Conservation (phyloP, 345 rosid genomes). For the Balakata baccata region DNA sequence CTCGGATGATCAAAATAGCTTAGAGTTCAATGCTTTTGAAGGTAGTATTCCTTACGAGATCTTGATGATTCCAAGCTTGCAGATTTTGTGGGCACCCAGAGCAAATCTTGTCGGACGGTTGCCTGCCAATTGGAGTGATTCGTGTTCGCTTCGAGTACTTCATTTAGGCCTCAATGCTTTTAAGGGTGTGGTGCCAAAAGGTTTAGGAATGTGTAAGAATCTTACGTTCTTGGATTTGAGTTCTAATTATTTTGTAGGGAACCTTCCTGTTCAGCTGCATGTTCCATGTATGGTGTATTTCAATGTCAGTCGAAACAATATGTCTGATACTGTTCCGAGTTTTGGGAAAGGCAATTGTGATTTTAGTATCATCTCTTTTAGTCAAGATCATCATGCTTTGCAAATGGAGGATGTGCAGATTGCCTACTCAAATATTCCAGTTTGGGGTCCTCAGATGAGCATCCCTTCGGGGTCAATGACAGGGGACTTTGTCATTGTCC, state of each 20-base stretch:
- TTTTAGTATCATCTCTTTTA: conserved; percentile 18
- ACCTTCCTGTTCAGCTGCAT: conserved; percentile 42
- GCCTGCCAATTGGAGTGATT: conserved; percentile 41
- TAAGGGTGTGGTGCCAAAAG: conserved; percentile 37
- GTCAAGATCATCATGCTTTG: conserved; percentile 17
- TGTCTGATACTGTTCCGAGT: conserved; percentile 45
- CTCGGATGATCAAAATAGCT: conserved; percentile 23
- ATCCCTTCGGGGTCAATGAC: conserved; percentile 5
- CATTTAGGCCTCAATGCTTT: conserved; percentile 53
- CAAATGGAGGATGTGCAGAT: conserved; percentile 34
- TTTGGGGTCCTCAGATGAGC: conserved; percentile 34
- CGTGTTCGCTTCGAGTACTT: conserved; percentile 51
- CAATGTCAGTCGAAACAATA: conserved; percentile 50
- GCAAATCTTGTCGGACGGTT: conserved; percentile 55
- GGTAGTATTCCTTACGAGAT: conserved; percentile 44
- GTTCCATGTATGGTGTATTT: conserved; percentile 58
- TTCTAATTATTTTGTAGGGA: conserved; percentile 47
- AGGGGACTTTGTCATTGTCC: conserved; percentile 27
- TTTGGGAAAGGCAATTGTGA: conserved; percentile 35
- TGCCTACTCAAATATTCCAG: conserved; percentile 30
- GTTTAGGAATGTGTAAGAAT: conserved; percentile 43
- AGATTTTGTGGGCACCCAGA: conserved; percentile 72
- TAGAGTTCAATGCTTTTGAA: conserved; percentile 62
- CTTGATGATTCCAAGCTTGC: conserved; percentile 34
- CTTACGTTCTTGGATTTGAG: conserved; percentile 62